Base-by-base conservation (phyloP, 495 filamentous ascomycete species). In the Trichoderma asperelloides region DNA sequence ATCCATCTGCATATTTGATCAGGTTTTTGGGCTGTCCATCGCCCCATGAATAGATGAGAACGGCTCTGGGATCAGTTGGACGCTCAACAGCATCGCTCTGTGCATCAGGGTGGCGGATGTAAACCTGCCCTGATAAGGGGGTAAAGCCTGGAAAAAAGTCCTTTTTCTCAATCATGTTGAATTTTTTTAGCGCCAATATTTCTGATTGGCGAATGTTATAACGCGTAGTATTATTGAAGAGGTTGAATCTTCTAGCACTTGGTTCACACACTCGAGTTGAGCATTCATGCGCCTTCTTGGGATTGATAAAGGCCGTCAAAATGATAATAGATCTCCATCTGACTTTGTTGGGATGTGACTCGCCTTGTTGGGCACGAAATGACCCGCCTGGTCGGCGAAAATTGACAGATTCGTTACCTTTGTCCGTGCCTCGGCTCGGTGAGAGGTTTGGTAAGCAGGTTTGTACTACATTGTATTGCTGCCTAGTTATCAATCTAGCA, bases 1-100 rank as follows among this genome's bases (percentile, higher is more conserved):
- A 86, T 15, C 84, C 84, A 25, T 81, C 80, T 28, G 78, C 75
- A 66, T 85, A 86, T 69, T 86, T 86, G 68, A 74, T 67, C n/a
- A 86, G 73, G 68, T 84, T 72, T 63, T 84, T 84, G 0, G 82
- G 80, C 23, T 69, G 73, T 25, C 79, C 82, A 67, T 86, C 83
- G 65, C 84, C 84, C 84, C 84, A 86, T 72, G 80, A 79, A 68
- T 81, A 85, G 39, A 86, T 68, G 41, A 82, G 67, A 41, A 82
- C 69, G 3, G 77, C 77, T 28, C 75, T 75, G 12, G 79, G 79
- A 64, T 80, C 65, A 15, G 67, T 68, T 25, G 70, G 70, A 30
- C 72, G 64, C 3, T 25, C 27, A 15, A 67, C 33, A 7, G 65
- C 27, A n/a, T 67, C 66, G 21, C 63, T 40, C 39, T 66, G 18